Evolutionary conservation across 1,284 basidiomycete species (phyloP).

Genomic region (Trichosporon asahii): DNA sequence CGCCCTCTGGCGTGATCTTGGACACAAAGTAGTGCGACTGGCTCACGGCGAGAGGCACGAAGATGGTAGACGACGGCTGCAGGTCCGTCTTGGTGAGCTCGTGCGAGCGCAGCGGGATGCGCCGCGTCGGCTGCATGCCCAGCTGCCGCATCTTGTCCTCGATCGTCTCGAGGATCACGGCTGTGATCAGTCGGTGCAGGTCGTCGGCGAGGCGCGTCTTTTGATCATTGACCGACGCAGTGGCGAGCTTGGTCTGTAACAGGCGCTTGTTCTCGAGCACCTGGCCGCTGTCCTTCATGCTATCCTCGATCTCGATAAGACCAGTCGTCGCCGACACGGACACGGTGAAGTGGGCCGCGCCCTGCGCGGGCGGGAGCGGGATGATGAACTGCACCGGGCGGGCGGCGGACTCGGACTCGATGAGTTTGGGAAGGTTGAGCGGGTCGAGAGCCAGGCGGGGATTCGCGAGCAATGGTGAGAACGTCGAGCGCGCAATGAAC

Average conservation of each 20-base stretch:
- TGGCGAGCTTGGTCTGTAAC: slow-evolving; percentile 31
- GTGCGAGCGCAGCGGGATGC: slow-evolving; percentile 38
- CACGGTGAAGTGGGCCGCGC: slow-evolving; percentile 28
- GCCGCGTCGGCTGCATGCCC: slow-evolving; percentile 37
- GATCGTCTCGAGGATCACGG: slow-evolving; percentile 44
- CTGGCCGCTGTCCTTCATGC: slow-evolving; percentile 28
- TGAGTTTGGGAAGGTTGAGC: slow-evolving; percentile 32
- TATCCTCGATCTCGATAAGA: slow-evolving; percentile 43
- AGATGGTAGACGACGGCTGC: slow-evolving; percentile 39
- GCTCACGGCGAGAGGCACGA: slow-evolving; percentile 41
- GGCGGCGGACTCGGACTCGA: slow-evolving; percentile 23
- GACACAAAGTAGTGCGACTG: slow-evolving; percentile 41
- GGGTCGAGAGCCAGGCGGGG: slow-evolving; percentile 34
- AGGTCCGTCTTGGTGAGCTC: slow-evolving; percentile 44
- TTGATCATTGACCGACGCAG: slow-evolving; percentile 36
- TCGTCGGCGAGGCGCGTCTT: slow-evolving; percentile 38
- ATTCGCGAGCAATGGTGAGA: slow-evolving; percentile 29
- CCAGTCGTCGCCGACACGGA: slow-evolving; percentile 40
- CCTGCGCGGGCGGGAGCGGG: slow-evolving; percentile 33
- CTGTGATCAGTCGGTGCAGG: slow-evolving; percentile 37
- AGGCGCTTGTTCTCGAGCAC: slow-evolving; percentile 23
- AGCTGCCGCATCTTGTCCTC: slow-evolving; percentile 42
- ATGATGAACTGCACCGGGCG: slow-evolving; percentile 38
- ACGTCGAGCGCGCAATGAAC: slow-evolving; percentile 32
- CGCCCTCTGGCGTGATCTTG: slow-evolving; percentile 31